Base-by-base conservation (phyloP, 192 early-diverging fungal genomes). In the Backusella liffmaniae region DNA sequence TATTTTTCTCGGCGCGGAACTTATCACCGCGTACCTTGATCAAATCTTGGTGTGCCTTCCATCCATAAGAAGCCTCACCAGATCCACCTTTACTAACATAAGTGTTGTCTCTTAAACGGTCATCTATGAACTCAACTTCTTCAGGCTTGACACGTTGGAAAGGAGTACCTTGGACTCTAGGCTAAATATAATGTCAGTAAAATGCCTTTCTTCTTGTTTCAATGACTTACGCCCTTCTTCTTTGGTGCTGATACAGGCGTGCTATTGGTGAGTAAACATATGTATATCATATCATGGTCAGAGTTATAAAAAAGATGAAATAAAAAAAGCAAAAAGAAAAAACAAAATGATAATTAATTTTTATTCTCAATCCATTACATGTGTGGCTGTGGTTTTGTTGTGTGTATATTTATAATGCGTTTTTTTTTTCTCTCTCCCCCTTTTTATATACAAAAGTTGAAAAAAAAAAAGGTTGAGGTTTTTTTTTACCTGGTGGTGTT, bases 1-100 rank as follows among this genome's bases (percentile, higher is more conserved):
- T 98, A 74, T 94, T 95, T 90, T 99, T 99, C 78, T 98, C 96
- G 13, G 92, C 92, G 44, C 94, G 90, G 88, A 99, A 99, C 30
- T 91, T 90, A 84, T 96, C 95, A 53, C 98, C 98, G 36, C 92
- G 86, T 16, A 92, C 95, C 53, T 93, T 91, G 72, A 96, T 92
- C 76, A 99, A 87, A 71, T 99, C 98, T 83, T 88, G 86, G 79
- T 98, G 92, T 15, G 98, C 98, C 77, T 94, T 97, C 84, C 92
- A 88, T 21, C 98, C 98, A 84, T 97, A 99, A 66, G 91, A 87
- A 37, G 65, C 80, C 9, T 86, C 87, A 21, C 88, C 87, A 4
- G 92, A 90, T 26, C 82, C 77, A 81, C 94, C 93, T 39, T 93
- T 91, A 73, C 77, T 66, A 67, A 82, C 84, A 79, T 93, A 96